A percentile compares a stretch with the other conserved stretches of the same genome.
Evolutionary conservation across 495 filamentous ascomycete species (phyloP).

Genomic region (Aspergillus funiculosus): DNA sequence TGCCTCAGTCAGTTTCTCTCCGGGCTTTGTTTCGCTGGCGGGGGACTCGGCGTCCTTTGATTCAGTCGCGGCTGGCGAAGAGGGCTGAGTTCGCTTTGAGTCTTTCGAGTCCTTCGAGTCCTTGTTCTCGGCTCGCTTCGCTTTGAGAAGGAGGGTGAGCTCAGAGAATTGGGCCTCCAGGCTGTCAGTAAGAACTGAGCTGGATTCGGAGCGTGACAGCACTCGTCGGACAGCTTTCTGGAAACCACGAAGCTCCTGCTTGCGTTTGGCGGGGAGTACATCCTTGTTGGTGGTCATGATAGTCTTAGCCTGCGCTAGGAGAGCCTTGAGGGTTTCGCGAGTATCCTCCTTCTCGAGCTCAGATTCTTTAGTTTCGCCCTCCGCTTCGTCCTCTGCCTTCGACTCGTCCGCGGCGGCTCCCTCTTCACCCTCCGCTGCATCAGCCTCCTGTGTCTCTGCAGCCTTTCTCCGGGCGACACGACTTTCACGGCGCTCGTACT

Average conservation of each 20-base stretch:
- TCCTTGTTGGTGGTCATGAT: constrained; percentile 47
- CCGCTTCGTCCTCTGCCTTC: constrained; percentile 20
- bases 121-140: constrained; percentile 31
- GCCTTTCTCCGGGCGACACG: constrained; percentile 29
- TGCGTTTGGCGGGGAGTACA: constrained; percentile 51
- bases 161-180: constrained; percentile 50
- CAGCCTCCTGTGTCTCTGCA: constrained; percentile 20
- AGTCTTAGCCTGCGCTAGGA: constrained; percentile 49
- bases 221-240: constrained; percentile 48
- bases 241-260: constrained; percentile 57
- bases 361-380: constrained; percentile 22
- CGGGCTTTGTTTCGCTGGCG: constrained; percentile 19
- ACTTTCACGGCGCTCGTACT: constrained; percentile 39
- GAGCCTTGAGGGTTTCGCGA: constrained; percentile 43
- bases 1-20: constrained; percentile 37
- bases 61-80: background rate
- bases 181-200: constrained; percentile 40
- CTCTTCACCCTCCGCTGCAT: constrained; percentile 19
- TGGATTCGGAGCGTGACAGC: constrained; percentile 44
- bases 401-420: constrained; percentile 25
- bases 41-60: constrained; percentile 8
- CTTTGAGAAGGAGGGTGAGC: constrained; percentile 37
- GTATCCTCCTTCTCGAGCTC: constrained; percentile 26
- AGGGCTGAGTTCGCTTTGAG: constrained; percentile 2
- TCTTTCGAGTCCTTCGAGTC: constrained; percentile 22